Percentiles rank a stretch among this genome's conserved stretches.
These are phyloP conservation scores for Aureoboletus auriporus DNA, from an alignment of 768 basidiomycete species.

Conservation along the genomic window DNA sequence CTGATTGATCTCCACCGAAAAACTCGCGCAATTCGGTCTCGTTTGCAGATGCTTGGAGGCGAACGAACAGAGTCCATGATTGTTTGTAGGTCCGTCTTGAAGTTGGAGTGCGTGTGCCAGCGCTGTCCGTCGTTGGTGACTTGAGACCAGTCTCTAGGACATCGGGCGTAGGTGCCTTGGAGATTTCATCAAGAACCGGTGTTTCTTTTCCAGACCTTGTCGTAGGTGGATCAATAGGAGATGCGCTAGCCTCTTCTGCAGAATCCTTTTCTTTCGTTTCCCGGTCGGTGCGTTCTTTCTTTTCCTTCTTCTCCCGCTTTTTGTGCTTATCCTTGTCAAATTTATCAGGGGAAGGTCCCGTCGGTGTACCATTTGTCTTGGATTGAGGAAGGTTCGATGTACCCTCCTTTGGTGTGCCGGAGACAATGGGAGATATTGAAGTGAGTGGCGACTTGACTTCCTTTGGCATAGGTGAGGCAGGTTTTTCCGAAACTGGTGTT, in stretches of 20 bases:
- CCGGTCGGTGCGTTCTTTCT: constrained; percentile 47
- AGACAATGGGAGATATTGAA: constrained; percentile 32
- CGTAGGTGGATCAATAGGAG: constrained; percentile 20
- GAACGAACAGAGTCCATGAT: constrained; percentile 86
- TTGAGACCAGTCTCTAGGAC: constrained; percentile 38
- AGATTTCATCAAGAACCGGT: constrained; percentile 26
- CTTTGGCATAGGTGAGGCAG: constrained; percentile 27
- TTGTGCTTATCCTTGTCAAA: constrained; percentile 55
- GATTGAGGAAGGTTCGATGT: constrained; percentile 31
- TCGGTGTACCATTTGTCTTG: constrained; percentile 31
- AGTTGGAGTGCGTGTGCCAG: constrained; percentile 70
- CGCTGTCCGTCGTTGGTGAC: constrained; percentile 54
- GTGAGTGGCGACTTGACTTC: constrained; percentile 34
- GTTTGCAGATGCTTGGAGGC: constrained; percentile 47
- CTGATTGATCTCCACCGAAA: constrained; percentile 66
- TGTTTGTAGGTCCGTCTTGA: constrained; percentile 58
- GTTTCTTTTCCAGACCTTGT: constrained; percentile 40
- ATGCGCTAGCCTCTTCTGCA: constrained; percentile 31
- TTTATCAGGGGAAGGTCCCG: constrained; percentile 39
- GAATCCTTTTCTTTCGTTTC: constrained; percentile 37
- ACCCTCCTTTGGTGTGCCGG: constrained; percentile 32
- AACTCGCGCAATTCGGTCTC: constrained; percentile 73
- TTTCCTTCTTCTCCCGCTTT: constrained; percentile 61
- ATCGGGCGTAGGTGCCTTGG: constrained; percentile 24
- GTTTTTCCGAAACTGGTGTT: constrained; percentile 35